Base-by-base conservation (phyloP, 805 yeast species). In the Lipomyces anomalus region DNA sequence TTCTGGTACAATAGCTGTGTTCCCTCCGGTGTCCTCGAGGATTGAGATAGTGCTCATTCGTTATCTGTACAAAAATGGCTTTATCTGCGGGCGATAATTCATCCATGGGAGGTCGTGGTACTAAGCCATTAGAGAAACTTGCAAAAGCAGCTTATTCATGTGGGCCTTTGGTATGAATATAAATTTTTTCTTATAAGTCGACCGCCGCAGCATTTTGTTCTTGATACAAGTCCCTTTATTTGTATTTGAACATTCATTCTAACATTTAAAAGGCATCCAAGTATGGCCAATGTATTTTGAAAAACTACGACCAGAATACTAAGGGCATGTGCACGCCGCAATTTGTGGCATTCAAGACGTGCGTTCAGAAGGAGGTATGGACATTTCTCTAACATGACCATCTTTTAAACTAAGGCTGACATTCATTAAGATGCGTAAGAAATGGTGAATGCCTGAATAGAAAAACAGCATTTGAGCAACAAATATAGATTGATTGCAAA, bases 111-210 rank as follows among this genome's bases (percentile, higher is more conserved):
- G 30, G 30, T 9, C 30, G 30, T 13, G 13, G 30, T 13, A 26
- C 42, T 16, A 39, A 30, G 3, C 35, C 45, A 11, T 33, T 46
- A 18, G 45, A 39, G 11, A 38, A 38, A 13, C 40, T 47, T 16
- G 40, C 50, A 21, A 22, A 32, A 26, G 51, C 51, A 17, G 43
- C 50, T 6, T 33, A 29, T 6, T 29, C 48, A 7, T 47, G 51
- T 13, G 20, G 46, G 16, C 21, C 34, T 16, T 26, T 17, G 43
- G 46, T 42, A n/a, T 9, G 43, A 3, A 20, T 34, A 13, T n/a
- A 16, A 17, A 16, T 26, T 16, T 16, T 16, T 16, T 4, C 4
- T 17, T 5, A 35, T 17, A 35, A 28, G 43, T 16, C 20, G 16
- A 35, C 4, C 16, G 20, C 17, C 17, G 17, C 21, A 17, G n/a